Percentiles rank a stretch among this genome's conserved stretches.
Conservation (phyloP, 2,329 filamentous ascomycete species). For the Talaromyces piceae region DNA sequence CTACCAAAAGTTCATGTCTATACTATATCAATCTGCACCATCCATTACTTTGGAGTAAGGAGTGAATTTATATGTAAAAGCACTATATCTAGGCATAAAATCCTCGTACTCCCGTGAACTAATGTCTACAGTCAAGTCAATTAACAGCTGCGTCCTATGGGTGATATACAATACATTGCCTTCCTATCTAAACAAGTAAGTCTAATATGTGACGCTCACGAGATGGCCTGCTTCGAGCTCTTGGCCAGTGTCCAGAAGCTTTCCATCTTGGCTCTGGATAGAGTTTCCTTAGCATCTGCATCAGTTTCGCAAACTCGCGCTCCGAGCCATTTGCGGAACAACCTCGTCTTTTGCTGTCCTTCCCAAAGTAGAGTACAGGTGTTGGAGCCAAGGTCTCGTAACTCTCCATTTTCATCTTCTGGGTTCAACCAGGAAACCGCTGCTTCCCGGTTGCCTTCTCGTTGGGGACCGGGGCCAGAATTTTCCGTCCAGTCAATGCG, state of each 20-base stretch:
- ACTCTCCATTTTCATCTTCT: slow-evolving; percentile 66
- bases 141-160: too few relatives aligned
- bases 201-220: background rate
- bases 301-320: slow-evolving; percentile 86
- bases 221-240: slow-evolving; percentile 39
- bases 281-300: slow-evolving; percentile 71
- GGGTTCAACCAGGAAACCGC: slow-evolving; percentile 68
- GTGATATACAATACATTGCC: too few relatives aligned
- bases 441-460: slow-evolving; percentile 39
- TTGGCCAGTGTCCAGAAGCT: slow-evolving; percentile 92
- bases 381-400: slow-evolving; percentile 77
- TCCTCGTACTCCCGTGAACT: too few relatives aligned
- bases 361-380: slow-evolving; percentile 82
- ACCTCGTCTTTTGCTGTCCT: slow-evolving; percentile 72
- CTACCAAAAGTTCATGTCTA: background rate
- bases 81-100: background rate
- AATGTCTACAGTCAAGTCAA: too few relatives aligned
- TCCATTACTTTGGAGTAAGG: background rate
- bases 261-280: slow-evolving; percentile 80
- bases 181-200: too few relatives aligned
- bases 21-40: too few relatives aligned
- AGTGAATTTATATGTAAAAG: background rate
- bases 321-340: slow-evolving; percentile 80
- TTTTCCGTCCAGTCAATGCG: slow-evolving; percentile 96
- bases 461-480: slow-evolving; percentile 51